Evolutionary conservation across 495 filamentous ascomycete species (phyloP).

Genomic region (Penicillium nucicola): DNA sequence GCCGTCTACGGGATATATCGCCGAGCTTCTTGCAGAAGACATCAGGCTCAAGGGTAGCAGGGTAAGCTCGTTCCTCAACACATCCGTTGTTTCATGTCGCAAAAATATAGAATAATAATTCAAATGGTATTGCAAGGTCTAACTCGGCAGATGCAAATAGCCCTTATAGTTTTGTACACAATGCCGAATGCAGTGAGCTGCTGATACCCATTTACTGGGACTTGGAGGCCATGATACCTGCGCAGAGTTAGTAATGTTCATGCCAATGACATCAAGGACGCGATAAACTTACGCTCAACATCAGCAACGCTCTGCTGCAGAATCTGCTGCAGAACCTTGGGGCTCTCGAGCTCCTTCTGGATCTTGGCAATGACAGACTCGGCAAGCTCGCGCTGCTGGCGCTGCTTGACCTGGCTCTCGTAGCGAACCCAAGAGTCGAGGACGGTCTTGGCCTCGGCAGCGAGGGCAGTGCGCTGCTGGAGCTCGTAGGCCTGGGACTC

Average conservation of each 20-base stretch:
- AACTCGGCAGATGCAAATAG: constrained; percentile 41
- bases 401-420: constrained; percentile 96
- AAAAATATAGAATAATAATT: constrained; percentile 3
- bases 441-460: constrained; percentile 86
- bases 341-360: constrained; percentile 96
- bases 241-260: constrained; percentile 23
- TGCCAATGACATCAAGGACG: background rate
- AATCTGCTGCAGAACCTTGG: constrained; percentile 90
- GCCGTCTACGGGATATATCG: too few relatives aligned
- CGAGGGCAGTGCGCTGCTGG: constrained; percentile 88
- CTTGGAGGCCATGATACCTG: constrained; percentile 54
- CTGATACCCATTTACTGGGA: constrained; percentile 43
- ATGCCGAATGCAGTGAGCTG: constrained; percentile 37
- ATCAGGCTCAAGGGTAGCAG: too few relatives aligned
- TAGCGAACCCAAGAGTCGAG: constrained; percentile 99
- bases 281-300: constrained; percentile 82
- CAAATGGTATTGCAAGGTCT: constrained; percentile 44
- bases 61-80: background rate
- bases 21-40: too few relatives aligned
- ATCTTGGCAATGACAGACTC: constrained; percentile 92
- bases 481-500: constrained; percentile 96
- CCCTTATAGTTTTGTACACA: constrained; percentile 49
- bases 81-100: background rate
- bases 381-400: constrained; percentile 94
- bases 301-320: constrained; percentile 92